Base-by-base conservation (phyloP, 2,329 filamentous ascomycete genomes). In the Aspergillus pseudoglaucus region DNA sequence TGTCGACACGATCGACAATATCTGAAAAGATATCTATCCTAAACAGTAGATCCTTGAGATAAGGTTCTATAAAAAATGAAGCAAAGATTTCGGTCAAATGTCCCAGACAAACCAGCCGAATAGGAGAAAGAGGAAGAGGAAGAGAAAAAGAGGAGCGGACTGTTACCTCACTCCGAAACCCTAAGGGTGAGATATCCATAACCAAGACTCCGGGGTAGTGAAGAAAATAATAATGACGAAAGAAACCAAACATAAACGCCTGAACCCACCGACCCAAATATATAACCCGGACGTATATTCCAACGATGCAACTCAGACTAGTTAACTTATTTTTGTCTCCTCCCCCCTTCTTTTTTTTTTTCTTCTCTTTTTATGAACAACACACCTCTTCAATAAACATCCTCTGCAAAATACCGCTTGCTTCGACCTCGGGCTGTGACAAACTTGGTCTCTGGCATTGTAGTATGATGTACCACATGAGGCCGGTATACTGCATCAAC, bases 391-490 rank as follows among this genome's bases (percentile, higher is more conserved):
- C 52, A 69, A 42, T 65, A 68, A 38, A 69, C 66, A 53, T 69
- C 66, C 52, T 86, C 84, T 3, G 83, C 79, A 64, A 88, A 88
- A 59, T 88, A 88, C 48, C 84, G 76, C 65, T 88, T 88, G 38
- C 81, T 78, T 61, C 82, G 84, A 59, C 75, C 84, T 57, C 79
- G 75, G 2, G 81, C 72, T 57, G 84, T 80, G 52, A 85, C 80
- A 2, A 84, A 83, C 61, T 87, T 87, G 59, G 85, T 76, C 57
- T 88, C 84, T 4, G 84, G 83, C 42, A 86, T 75, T 42, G 65
- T 79, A 14, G 87, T 91, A 64, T 96, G 90, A 68, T 97, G 91
- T 3, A 96, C 90, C 14, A 95, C 88, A 65, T 96, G 90, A 5
- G 90, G 91, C 43, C 89, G 78, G 65, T 95, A 95, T 14, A 95